These are phyloP conservation scores for Pyrenochaeta sp. DNA, from an alignment of 2,329 filamentous ascomycete species.

Conservation along the genomic window DNA sequence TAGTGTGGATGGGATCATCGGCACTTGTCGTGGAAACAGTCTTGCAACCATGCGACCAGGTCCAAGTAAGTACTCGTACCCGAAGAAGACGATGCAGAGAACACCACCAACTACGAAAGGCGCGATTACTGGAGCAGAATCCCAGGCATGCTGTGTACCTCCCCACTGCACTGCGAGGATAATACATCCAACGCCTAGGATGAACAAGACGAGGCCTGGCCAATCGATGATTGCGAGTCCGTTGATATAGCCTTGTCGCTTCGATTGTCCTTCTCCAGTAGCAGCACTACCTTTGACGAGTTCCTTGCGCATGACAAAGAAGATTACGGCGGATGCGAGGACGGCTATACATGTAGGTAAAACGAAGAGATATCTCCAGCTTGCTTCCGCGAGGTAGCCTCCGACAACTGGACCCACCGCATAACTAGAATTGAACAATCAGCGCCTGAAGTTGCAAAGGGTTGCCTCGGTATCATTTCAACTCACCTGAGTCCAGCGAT, in stretches of 20 bases:
- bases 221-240: constrained; percentile 56
- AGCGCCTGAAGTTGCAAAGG: neutral
- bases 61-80: constrained; percentile 63
- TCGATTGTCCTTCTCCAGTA: constrained; percentile 37
- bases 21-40: constrained; percentile 61
- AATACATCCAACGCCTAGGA: constrained; percentile 42
- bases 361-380: constrained; percentile 73
- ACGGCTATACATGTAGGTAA: constrained; percentile 52
- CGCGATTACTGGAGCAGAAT: constrained; percentile 61
- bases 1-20: constrained; percentile 71
- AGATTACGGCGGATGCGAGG: constrained; percentile 61
- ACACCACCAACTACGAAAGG: constrained; percentile 61
- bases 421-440: constrained; percentile 51
- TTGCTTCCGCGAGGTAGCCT: constrained; percentile 61
- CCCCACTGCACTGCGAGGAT: constrained; percentile 60
- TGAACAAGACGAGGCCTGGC: constrained; percentile 43
- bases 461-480: neutral
- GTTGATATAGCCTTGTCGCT: constrained; percentile 42
- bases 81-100: constrained; percentile 58
- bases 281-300: constrained; percentile 61
- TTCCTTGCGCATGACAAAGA: constrained; percentile 65
- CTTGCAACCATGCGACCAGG: constrained; percentile 57
- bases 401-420: constrained; percentile 69
- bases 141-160: constrained; percentile 65
- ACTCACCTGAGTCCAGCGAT: constrained; percentile 60